Conservation (phyloP, 2,329 filamentous ascomycete species). For the Lachnellula hyalina region DNA sequence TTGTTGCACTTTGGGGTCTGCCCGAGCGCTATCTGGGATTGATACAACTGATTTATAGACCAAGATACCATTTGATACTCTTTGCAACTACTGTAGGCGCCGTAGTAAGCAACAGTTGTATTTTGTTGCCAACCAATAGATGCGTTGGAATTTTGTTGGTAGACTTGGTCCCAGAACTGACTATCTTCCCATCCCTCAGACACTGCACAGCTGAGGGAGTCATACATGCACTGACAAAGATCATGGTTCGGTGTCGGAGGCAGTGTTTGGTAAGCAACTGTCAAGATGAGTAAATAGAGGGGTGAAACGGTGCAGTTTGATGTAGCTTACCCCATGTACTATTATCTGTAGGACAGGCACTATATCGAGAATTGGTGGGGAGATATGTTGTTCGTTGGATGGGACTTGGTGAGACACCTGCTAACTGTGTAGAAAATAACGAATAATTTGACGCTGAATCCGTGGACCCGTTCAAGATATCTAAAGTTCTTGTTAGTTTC, state of each 20-base stretch:
- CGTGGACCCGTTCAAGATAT: too few relatives aligned
- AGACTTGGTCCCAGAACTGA: constrained; percentile 52
- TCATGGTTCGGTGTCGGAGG: constrained; percentile 71
- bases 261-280: constrained; percentile 51
- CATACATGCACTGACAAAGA: constrained; percentile 80
- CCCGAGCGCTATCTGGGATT: not conserved
- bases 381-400: too few relatives aligned
- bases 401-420: too few relatives aligned
- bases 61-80: constrained; percentile 63
- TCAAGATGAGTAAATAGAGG: constrained; percentile 1
- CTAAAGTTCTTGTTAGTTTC: too few relatives aligned
- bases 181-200: constrained; percentile 52
- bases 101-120: constrained; percentile 61
- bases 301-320: not conserved
- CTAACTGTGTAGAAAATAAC: too few relatives aligned
- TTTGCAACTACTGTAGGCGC: constrained; percentile 70
- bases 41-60: constrained; percentile 60
- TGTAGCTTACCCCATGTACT: too few relatives aligned
- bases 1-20: not conserved
- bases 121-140: constrained; percentile 35
- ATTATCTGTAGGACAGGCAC: too few relatives aligned
- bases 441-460: too few relatives aligned
- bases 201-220: constrained; percentile 60
- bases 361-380: too few relatives aligned
- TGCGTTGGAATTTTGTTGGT: constrained; percentile 40